A percentile compares a stretch with the other conserved stretches of the same genome.
Conservation (phyloP, 306 rosid genomes). For the Inga oerstediana region DNA sequence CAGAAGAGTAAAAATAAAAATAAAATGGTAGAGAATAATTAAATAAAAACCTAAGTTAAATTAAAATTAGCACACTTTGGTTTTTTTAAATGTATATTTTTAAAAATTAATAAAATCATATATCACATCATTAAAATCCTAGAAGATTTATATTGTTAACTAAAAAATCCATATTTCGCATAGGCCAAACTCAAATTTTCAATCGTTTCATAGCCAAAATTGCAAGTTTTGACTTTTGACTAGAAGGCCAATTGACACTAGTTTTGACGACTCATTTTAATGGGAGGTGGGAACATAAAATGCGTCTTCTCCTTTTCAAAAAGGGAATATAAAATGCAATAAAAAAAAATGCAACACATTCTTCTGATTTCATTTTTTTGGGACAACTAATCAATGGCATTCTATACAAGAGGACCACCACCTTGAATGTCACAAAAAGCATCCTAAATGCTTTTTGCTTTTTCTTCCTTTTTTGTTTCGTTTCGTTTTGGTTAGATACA, state of each 20-base stretch:
- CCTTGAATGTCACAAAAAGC: not conserved
- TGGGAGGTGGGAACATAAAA: not conserved
- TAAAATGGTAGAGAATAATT: not conserved
- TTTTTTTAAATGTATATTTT: no score
- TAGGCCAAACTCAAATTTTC: not conserved
- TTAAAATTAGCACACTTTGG: not conserved
- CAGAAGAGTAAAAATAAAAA: no score
- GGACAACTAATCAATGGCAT: not conserved
- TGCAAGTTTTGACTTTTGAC: not conserved
- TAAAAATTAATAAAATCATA: not conserved
- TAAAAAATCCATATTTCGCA: not conserved
- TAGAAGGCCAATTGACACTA: not conserved
- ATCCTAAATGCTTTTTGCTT: not conserved
- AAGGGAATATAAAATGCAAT: not conserved
- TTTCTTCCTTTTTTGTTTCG: not conserved
- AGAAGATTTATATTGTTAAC: not conserved
- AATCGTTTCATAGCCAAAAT: not conserved
- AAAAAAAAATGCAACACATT: not conserved
- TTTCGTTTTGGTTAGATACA: not conserved
- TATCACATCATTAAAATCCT: not conserved
- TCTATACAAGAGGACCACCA: not conserved
- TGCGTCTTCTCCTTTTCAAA: no score
- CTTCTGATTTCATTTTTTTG: not conserved
- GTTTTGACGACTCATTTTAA: no score
- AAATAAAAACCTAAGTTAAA: no score